Percentiles rank a stretch among this genome's conserved stretches.
These are phyloP conservation scores for Cichorium intybus DNA, from an alignment of 140 eudicot species.

Conservation along the genomic window DNA sequence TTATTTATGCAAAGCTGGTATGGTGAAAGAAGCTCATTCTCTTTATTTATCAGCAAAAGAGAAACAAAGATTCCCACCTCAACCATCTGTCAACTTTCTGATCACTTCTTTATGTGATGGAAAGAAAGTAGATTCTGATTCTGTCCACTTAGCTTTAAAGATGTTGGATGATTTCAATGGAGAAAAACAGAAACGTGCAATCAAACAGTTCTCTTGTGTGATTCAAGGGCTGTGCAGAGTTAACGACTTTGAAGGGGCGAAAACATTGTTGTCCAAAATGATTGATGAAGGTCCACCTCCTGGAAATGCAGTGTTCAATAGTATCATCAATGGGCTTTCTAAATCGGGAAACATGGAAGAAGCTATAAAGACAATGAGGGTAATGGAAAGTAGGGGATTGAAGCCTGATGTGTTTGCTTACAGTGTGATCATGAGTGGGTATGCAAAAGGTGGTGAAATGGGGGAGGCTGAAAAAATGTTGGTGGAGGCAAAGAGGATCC, in stretches of 20 bases:
- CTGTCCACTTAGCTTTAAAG: conserved; percentile 51
- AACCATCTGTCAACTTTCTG: conserved; percentile 42
- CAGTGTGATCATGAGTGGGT: conserved; percentile 80
- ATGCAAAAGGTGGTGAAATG: conserved; percentile 65
- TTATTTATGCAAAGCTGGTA: conserved; percentile 57
- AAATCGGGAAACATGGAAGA: conserved; percentile 63
- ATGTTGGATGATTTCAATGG: conserved; percentile 52
- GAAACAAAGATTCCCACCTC: conserved; percentile 46
- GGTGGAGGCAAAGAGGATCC: conserved; percentile 69
- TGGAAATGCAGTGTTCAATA: conserved; percentile 69
- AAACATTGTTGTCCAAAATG: conserved; percentile 59
- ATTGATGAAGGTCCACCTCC: conserved; percentile 82
- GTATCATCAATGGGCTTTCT: conserved; percentile 49
- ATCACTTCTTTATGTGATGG: conserved; percentile 56
- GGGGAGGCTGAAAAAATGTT: conserved; percentile 66
- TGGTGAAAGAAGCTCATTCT: conserved; percentile 69
- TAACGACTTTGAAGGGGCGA: conserved; percentile 56
- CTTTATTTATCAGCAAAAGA: conserved; percentile 63
- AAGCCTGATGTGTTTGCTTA: conserved; percentile 86
- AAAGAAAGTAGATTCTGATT: conserved; percentile 32
- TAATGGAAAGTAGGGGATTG: conserved; percentile 76
- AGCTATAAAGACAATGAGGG: conserved; percentile 45
- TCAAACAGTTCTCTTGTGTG: conserved; percentile 57
- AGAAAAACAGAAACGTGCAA: conserved; percentile 46
- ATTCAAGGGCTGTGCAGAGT: conserved; percentile 60